Evolutionary conservation across 208 protist genomes (phyloP), one percentile per base, ranked within the genome.

Genomic region (Novymonas esmeraldas): DNA sequence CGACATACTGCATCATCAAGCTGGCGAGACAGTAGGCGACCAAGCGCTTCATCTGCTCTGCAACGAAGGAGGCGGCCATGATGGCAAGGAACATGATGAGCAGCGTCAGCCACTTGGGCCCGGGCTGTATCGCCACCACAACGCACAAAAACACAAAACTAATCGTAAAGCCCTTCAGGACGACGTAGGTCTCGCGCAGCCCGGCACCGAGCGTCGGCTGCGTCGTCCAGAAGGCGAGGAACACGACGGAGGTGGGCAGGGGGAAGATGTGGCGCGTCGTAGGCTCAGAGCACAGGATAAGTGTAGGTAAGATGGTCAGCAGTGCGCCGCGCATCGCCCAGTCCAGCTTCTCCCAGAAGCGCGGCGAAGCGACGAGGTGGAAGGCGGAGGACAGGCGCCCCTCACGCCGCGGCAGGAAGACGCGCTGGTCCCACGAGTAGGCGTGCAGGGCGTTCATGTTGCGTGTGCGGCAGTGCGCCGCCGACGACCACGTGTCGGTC

Each of bases 291-390:
- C 79, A 88, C 28, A 95, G 70, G 44, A 95, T 85, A 50, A 93
- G 87, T 3, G 78, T 79, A 14, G 90, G 90, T 44, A 95, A 42
- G 13, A 95, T 90, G 9, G 85, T 85, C 28, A 95, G 76, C 24
- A 92, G 49, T 10, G 87, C 80, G 20, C 78, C 90, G 31, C 90
- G 87, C 24, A 95, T 46, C 13, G 90, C 76, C 85, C 87, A 95
- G 63, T 93, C 87, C 22, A 93, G 38, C 78, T 93, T 93, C 66
- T 94, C 87, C 87, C 85, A 92, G 42, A 95, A 85, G 33, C 89
- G 83, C 29, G 90, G 87, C 10, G 87, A 85, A 42, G 85, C 79
- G 55, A 93, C 73, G 45, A 93, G 70, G 44, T 78, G 55, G 56
- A 89, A 92, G 45, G 66, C 46, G 46, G 67, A 57, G 6, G 78